Evolutionary conservation across 345 rosid genomes (phyloP).

Genomic region (Hypericum androsaemum): DNA sequence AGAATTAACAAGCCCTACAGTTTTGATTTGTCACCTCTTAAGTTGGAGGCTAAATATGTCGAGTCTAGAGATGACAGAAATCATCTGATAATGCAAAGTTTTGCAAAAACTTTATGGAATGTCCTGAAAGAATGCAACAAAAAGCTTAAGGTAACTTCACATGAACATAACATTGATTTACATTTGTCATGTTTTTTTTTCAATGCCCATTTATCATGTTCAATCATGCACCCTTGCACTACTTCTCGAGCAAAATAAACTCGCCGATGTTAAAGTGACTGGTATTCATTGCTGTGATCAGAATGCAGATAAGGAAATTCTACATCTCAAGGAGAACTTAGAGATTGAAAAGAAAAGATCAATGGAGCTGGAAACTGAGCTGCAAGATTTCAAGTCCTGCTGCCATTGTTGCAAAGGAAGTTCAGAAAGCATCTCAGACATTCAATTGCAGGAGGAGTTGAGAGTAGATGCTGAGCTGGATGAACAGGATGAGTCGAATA

Average conservation of each 20-base stretch:
- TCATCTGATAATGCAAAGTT: slow-evolving; percentile 42
- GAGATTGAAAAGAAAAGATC: slow-evolving; percentile 38
- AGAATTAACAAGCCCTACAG: slow-evolving; percentile 15
- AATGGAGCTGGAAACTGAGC: slow-evolving; percentile 43
- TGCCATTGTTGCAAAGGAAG: slow-evolving; percentile 25
- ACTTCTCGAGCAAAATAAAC: too few relatives aligned
- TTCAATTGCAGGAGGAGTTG: slow-evolving; percentile 16
- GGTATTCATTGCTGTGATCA: slow-evolving; percentile 14
- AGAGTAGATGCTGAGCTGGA: slow-evolving; percentile 16
- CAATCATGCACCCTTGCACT: too few relatives aligned
- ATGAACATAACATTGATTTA: too few relatives aligned
- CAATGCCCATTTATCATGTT: too few relatives aligned
- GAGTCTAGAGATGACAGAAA: slow-evolving; percentile 31
- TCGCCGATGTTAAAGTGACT: not conserved
- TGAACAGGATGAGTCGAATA: slow-evolving; percentile 9
- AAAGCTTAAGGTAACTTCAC: slow-evolving; percentile 50
- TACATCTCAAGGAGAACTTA: slow-evolving; percentile 39
- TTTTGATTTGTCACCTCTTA: slow-evolving; percentile 10
- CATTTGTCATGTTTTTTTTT: too few relatives aligned
- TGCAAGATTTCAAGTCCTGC: slow-evolving; percentile 37
- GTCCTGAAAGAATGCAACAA: slow-evolving; percentile 65
- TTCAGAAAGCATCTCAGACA: slow-evolving; percentile 14
- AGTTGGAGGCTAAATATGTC: slow-evolving; percentile 17
- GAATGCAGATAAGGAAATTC: slow-evolving; percentile 58
- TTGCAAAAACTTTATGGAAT: slow-evolving; percentile 69